These are phyloP conservation scores for Penicillium decumbens DNA, from an alignment of 2,329 filamentous ascomycete genomes.

Conservation along the genomic window DNA sequence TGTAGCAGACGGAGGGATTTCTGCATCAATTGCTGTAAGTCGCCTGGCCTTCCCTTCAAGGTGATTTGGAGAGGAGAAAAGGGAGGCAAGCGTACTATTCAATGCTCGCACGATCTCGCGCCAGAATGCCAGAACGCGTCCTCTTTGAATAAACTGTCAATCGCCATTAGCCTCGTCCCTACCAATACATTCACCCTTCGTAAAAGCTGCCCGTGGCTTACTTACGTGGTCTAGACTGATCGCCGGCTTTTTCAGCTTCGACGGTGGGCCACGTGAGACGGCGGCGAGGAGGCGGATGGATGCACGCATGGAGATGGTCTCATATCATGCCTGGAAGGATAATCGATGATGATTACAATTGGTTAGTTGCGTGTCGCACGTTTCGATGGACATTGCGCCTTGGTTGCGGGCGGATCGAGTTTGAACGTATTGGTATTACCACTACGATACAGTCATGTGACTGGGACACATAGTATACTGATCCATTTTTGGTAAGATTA, in stretches of 20 bases:
- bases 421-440: not conserved
- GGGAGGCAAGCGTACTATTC: slow-evolving; percentile 29
- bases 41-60: not conserved
- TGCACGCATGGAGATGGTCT: slow-evolving; percentile 25
- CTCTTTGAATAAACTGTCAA: slow-evolving; percentile 41
- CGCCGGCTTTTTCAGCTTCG: slow-evolving; percentile 35
- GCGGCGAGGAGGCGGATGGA: slow-evolving; percentile 28
- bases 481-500: too few relatives aligned
- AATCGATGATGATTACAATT: not conserved
- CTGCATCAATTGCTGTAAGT: slow-evolving; percentile 20
- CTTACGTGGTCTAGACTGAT: slow-evolving; percentile 40
- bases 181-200: not conserved
- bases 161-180: slow-evolving; percentile 4
- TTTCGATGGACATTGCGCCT: not conserved
- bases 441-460: not conserved
- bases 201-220: slow-evolving; percentile 8
- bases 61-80: not conserved
- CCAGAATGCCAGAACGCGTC: slow-evolving; percentile 43
- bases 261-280: slow-evolving; percentile 27
- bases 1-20: slow-evolving; percentile 39
- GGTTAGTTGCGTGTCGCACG: not conserved
- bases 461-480: not conserved
- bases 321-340: slow-evolving; percentile 2
- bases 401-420: not conserved
- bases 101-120: slow-evolving; percentile 41